A percentile compares a stretch with the other conserved stretches of the same genome.
Evolutionary conservation across 805 yeast genomes (phyloP).

Genomic region (Candida dendrica): DNA sequence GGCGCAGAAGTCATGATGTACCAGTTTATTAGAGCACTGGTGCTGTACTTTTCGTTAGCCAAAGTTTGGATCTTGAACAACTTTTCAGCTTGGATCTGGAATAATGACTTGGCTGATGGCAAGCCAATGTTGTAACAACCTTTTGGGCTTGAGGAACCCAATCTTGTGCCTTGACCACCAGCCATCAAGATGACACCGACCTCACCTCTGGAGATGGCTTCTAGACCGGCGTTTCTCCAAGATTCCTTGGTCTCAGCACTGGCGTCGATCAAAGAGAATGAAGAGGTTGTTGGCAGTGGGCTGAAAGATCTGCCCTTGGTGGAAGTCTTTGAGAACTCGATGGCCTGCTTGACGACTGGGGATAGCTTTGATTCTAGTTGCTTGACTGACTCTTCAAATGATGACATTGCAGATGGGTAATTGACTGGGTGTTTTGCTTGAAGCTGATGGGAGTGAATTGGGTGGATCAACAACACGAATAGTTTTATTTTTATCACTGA

Average conservation of each 20-base stretch:
- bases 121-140: conserved; percentile 88
- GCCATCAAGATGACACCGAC: conserved; percentile 93
- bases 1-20: conserved; percentile 95
- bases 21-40: conserved; percentile 53
- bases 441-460: no score
- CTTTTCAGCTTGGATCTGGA: conserved; percentile 91
- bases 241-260: conserved; percentile 15
- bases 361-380: conserved; percentile 16
- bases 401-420: no score
- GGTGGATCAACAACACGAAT: no score
- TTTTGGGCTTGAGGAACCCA: conserved; percentile 86
- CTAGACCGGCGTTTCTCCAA: conserved; percentile 43
- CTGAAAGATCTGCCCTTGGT: conserved; percentile 25
- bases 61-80: conserved; percentile 55
- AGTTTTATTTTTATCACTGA: no score
- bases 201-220: conserved; percentile 59
- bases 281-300: conserved; percentile 47
- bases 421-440: no score
- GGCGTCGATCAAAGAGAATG: conserved; percentile 34
- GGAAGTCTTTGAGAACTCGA: conserved; percentile 26
- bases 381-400: conserved; percentile 1
- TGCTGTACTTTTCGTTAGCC: conserved; percentile 29
- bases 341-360: conserved; percentile 29
- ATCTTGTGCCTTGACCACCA: conserved; percentile 96
- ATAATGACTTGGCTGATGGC: conserved; percentile 77